Evolutionary conservation across 2,329 filamentous ascomycete genomes (phyloP), one percentile per base, ranked within the genome.

Genomic region (Didymella keratinophila): DNA sequence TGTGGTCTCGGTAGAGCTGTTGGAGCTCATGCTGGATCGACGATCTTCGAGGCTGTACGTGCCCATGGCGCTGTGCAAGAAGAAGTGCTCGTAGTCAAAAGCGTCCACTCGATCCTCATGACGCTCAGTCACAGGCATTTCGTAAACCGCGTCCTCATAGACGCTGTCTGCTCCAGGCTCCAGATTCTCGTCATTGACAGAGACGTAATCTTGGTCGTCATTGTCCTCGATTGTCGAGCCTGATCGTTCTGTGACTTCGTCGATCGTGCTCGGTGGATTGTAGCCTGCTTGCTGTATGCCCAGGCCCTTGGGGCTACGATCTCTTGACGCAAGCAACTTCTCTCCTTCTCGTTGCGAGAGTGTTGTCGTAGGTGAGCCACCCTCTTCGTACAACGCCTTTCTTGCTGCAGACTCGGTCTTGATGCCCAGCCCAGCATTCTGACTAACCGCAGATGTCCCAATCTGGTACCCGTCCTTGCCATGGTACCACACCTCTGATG

Each of bases 1-100:
- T 10, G 79, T 85, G 0, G 85, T 87, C 52, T 81, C 83, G 1
- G 78, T 79, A 1, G 84, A 86, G 20, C 78, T 81, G 41, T 74
- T 75, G 9, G 74, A 77, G 69, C 87, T 89, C 48, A 79, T 80
- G 65, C 86, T 86, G 4, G 68, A 81, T 63, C 86, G 85, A 57
- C 83, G 76, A n/a, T 80, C 78, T 59, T 81, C 80, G 57, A 83
- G 80, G 65, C 84, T 87, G 71, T 92, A 88, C 2, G 85, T 92
- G 6, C 92, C 93, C 84, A 97, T 89, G 11, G 93, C 92, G 66
- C 92, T 96, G 75, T 97, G 93, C 14, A 97, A 83, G 76, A 97
- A 97, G 78, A 97, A 97, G 73, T 96, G 89, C 75, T 97, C 91
- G 63, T 98, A 98, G 75, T 98, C 94, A 71, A 98, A 98, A 1